A percentile compares a stretch with the other conserved stretches of the same genome.
These are phyloP conservation scores for Alternaria hordeiaustralica DNA, from an alignment of 2,329 filamentous ascomycete species.

Conservation along the genomic window DNA sequence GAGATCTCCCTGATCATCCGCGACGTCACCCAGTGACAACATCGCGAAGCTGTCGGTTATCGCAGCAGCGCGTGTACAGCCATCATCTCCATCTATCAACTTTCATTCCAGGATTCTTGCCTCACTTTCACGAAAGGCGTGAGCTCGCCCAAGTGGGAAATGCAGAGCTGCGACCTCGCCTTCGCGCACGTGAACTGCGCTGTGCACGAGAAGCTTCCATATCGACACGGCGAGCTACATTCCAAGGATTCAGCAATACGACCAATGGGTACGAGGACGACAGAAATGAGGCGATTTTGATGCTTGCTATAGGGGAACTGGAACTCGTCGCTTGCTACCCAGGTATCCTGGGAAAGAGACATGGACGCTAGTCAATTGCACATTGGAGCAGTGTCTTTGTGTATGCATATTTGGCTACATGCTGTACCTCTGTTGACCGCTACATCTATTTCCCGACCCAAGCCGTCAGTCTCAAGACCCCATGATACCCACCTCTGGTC, in stretches of 20 bases:
- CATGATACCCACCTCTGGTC: background rate
- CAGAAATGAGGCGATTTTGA: background rate
- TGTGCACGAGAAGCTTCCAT: background rate
- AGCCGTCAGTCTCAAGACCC: background rate
- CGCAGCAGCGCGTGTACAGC: background rate
- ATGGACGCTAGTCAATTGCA: background rate
- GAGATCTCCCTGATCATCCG: background rate
- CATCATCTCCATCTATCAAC: background rate
- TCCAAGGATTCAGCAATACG: background rate
- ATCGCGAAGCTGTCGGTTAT: background rate
- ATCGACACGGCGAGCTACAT: background rate
- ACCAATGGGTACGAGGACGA: background rate
- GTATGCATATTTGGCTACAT: background rate
- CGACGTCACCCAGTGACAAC: slow-evolving; percentile 6
- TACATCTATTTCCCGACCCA: background rate
- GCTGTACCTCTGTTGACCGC: background rate
- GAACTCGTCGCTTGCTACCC: background rate
- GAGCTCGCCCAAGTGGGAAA: background rate
- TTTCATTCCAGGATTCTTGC: background rate
- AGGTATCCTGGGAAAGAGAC: background rate
- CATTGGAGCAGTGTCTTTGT: background rate
- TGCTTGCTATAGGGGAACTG: background rate
- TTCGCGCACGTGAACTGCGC: background rate
- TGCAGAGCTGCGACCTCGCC: background rate
- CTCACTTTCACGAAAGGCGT: background rate